phyloP scores from a whole-genome alignment of 306 rosid genomes.

The Inga laurina region DNA sequence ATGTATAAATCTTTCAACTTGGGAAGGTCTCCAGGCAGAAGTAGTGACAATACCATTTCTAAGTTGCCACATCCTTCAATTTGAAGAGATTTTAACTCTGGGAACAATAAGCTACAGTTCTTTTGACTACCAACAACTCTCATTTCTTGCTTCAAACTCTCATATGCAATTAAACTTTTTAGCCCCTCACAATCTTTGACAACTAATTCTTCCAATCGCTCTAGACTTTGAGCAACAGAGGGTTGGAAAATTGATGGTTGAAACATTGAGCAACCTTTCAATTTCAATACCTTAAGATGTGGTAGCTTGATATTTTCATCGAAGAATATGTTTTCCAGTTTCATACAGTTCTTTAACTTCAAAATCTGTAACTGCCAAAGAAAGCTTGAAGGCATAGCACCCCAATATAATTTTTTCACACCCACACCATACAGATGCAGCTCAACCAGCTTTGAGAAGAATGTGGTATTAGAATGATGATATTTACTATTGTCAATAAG shows the following conservation, averaged over 20 bases:
- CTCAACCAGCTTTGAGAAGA: slow-evolving; percentile 8
- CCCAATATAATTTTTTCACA: not conserved
- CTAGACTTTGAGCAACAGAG: not conserved
- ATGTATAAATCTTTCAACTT: too few species aligned
- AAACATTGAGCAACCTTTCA: not conserved
- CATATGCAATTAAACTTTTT: too few species aligned
- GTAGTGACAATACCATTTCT: too few species aligned
- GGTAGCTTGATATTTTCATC: not conserved
- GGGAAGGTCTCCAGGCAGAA: too few species aligned
- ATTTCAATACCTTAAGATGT: not conserved
- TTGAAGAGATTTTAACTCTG: too few species aligned
- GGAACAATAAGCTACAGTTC: too few species aligned
- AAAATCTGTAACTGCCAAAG: not conserved
- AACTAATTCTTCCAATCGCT: not conserved
- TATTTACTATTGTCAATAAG: slow-evolving; percentile 9
- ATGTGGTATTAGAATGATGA: not conserved
- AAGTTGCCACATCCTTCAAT: too few species aligned
- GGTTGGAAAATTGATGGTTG: not conserved
- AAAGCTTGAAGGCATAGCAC: not conserved
- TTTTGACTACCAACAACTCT: too few species aligned
- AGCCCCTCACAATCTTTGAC: not conserved
- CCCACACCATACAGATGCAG: not conserved
- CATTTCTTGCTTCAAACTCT: too few species aligned
- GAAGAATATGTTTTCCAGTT: not conserved
- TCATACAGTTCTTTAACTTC: not conserved